phyloP scores from a whole-genome alignment of 2,329 filamentous ascomycete genomes.

The Alternaria ventricosa region DNA sequence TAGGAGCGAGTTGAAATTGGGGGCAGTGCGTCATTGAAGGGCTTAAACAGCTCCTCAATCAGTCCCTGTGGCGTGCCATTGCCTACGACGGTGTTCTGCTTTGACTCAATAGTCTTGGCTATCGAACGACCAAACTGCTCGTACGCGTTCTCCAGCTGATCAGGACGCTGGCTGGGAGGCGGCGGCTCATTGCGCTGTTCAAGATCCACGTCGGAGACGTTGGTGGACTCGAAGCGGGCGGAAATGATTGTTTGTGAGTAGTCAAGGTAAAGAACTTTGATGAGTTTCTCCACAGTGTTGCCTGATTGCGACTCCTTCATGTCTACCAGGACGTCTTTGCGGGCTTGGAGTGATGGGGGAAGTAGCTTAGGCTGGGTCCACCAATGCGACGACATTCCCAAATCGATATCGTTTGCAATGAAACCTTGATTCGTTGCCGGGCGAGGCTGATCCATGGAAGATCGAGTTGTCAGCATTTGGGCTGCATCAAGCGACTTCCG shows the following conservation, averaged over 20 bases:
- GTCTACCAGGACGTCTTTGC: constrained; percentile 84
- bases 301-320: constrained; percentile 79
- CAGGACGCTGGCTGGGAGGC: constrained; percentile 81
- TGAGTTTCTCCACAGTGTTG: constrained; percentile 76
- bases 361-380: constrained; percentile 82
- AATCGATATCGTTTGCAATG: constrained; percentile 86
- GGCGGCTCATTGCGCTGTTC: constrained; percentile 89
- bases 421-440: constrained; percentile 76
- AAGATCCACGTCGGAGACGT: constrained; percentile 74
- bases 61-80: constrained; percentile 83
- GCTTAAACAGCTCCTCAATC: constrained; percentile 78
- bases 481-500: constrained; percentile 71
- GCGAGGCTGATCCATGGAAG: constrained; percentile 77
- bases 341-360: constrained; percentile 80
- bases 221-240: constrained; percentile 76
- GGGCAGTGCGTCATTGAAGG: constrained; percentile 73
- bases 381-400: constrained; percentile 78
- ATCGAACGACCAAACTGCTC: constrained; percentile 81
- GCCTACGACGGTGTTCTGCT: constrained; percentile 81
- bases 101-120: constrained; percentile 69
- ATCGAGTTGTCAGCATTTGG: constrained; percentile 59
- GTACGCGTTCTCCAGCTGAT: constrained; percentile 89
- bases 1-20: constrained; percentile 90
- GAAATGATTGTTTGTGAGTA: constrained; percentile 94
- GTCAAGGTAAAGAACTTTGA: constrained; percentile 91